Evolutionary conservation across 768 basidiomycete genomes (phyloP).

Genomic region (Suillus bovinus): DNA sequence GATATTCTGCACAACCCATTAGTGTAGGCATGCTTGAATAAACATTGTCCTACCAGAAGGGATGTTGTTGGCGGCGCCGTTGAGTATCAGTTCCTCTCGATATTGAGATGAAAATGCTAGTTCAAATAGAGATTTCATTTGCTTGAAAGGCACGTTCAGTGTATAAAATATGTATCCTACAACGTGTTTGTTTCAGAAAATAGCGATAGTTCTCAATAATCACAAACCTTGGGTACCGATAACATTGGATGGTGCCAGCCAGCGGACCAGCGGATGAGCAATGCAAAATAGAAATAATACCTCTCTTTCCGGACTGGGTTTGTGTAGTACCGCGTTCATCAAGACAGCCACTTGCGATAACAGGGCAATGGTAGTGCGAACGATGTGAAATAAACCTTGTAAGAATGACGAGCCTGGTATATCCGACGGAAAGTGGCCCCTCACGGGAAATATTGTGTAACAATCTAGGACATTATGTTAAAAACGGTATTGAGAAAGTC

Average conservation of each 20-base stretch:
- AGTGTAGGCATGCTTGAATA: neutral
- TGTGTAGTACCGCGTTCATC: constrained; percentile 17
- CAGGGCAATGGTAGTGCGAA: constrained; percentile 26
- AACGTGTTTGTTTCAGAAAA: neutral
- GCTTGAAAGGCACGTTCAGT: constrained; percentile 35
- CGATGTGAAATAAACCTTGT: constrained; percentile 22
- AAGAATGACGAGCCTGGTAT: constrained; percentile 39
- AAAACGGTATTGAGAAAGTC: neutral
- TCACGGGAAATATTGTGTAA: constrained; percentile 17
- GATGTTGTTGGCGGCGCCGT: constrained; percentile 35
- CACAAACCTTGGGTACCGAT: constrained; percentile 36
- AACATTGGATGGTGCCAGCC: constrained; percentile 36
- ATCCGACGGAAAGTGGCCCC: constrained; percentile 32
- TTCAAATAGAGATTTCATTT: constrained; percentile 39
- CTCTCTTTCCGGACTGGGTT: constrained; percentile 28
- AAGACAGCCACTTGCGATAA: constrained; percentile 26
- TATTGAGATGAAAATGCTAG: constrained; percentile 40
- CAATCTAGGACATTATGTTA: constrained; percentile 16
- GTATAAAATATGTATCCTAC: constrained; percentile 45
- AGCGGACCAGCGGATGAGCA: constrained; percentile 30
- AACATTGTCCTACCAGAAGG: constrained; percentile 25
- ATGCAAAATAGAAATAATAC: constrained; percentile 29
- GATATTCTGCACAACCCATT: constrained; percentile 35
- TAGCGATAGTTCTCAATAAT: neutral
- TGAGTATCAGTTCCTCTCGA: constrained; percentile 37